Conservation (phyloP, 208 protist genomes). For the Novymonas esmeraldas region DNA sequence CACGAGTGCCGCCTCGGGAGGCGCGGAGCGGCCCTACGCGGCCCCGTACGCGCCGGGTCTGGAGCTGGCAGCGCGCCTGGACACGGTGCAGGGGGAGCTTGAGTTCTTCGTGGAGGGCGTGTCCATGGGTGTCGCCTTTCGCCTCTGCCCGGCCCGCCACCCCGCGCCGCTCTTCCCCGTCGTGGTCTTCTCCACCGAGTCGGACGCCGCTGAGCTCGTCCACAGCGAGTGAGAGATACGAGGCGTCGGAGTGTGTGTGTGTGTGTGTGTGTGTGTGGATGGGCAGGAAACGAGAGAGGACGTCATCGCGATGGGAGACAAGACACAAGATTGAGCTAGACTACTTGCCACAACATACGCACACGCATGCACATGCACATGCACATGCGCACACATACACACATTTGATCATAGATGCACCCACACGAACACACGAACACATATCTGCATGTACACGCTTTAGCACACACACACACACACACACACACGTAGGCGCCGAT, state of each 20-base stretch:
- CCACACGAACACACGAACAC: too few species aligned
- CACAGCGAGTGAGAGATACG: too few species aligned
- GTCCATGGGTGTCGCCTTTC: constrained; percentile 58
- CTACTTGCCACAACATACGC: too few species aligned
- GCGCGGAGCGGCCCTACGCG: constrained; percentile 44
- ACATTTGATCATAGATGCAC: too few species aligned
- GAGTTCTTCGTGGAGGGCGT: constrained; percentile 60
- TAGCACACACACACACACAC: too few species aligned
- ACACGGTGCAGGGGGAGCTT: constrained; percentile 40
- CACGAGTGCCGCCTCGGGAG: background rate
- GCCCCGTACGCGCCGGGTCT: constrained; percentile 39
- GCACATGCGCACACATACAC: too few species aligned
- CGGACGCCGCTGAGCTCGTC: constrained; percentile 52
- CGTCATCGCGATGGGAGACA: background rate
- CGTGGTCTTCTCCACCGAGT: constrained; percentile 50
- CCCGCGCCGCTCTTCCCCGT: constrained; percentile 64
- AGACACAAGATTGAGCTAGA: too few species aligned
- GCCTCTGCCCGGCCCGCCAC: constrained; percentile 40
- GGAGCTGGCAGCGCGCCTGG: constrained; percentile 53
- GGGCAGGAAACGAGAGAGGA: background rate
- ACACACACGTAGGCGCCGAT: too few species aligned
- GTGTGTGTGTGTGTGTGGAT: background rate
- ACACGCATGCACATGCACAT: too few species aligned
- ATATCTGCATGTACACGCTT: too few species aligned
- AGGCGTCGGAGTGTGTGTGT: background rate